Evolutionary conservation across 148 eudicot genomes (phyloP), one percentile per base, ranked within the genome.

Genomic region (Drosera capensis): DNA sequence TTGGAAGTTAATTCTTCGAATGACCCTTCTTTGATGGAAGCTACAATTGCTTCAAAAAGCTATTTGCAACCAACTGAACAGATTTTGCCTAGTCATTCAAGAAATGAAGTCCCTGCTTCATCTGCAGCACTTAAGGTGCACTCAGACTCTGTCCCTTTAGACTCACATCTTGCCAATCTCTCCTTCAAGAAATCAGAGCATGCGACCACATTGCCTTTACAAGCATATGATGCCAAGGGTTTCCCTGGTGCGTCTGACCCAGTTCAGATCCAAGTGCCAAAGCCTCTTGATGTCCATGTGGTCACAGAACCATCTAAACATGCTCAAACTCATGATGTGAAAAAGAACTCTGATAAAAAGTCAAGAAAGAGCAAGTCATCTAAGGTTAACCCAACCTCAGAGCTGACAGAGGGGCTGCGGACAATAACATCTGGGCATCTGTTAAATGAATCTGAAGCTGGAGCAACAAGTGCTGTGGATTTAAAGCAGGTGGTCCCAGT

Each of bases 301-400:
- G 58, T 54, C 51, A 74, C 68, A 43, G 88, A 80, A 46, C 53
- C 41, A 23, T 26, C 45, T 28, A 76, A 70, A 53, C 56, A 18
- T 54, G 62, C 61, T 60, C 86, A 77, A 58, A 52, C 35, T 8
- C 65, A 45, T 5, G 93, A 78, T 39, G 68, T 46, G 0, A 90
- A 59, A 60, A 80, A 71, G 55, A 41, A 62, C 38, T 58, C 82
- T 34, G 99, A 81, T 38, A 90, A 84, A 71, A 92, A 81, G 67
- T 69, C 88, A 2, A 85, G 58, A 54, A 88, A 75, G 65, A 64
- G 57, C 17, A 92, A 77, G 75, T 70, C 82, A 58, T 70, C 75
- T n/a, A 90, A 85, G 71, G 65, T 60, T 20, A 85, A 74, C 41
- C 14, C 57, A 68, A 61, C 78, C 24, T 56, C 71, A 39, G 94